Conservation (phyloP, 2,329 filamentous ascomycete genomes). For the Fusarium nelsonii region DNA sequence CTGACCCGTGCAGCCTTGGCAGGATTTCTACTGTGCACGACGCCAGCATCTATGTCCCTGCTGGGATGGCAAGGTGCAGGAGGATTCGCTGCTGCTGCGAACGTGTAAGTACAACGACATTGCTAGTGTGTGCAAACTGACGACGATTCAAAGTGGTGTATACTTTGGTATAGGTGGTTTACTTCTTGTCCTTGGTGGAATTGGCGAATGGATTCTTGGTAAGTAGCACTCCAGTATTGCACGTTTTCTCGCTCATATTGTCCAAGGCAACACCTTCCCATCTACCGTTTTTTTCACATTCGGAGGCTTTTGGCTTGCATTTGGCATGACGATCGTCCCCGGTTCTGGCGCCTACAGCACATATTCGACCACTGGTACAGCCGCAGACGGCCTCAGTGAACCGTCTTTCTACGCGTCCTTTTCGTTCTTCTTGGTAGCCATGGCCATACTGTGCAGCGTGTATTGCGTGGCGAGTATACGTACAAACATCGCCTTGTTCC, state of each 20-base stretch:
- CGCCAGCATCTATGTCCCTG: slow-evolving; percentile 48
- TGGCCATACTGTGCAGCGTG: slow-evolving; percentile 70
- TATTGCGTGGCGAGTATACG: slow-evolving; percentile 73
- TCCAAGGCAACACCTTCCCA: slow-evolving; percentile 63
- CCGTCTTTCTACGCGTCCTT: slow-evolving; percentile 63
- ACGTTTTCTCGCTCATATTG: not conserved
- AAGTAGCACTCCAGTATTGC: not conserved
- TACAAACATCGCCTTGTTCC: slow-evolving; percentile 71
- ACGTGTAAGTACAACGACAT: slow-evolving; percentile 41
- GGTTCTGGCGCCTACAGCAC: slow-evolving; percentile 59
- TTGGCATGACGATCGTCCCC: slow-evolving; percentile 63
- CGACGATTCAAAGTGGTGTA: slow-evolving; percentile 42
- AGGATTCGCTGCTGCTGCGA: slow-evolving; percentile 48
- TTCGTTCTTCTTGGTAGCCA: slow-evolving; percentile 70
- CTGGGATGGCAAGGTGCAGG: slow-evolving; percentile 51
- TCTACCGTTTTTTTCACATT: slow-evolving; percentile 64
- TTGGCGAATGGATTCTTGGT: slow-evolving; percentile 64
- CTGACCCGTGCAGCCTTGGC: slow-evolving; percentile 41
- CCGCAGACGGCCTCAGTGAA: slow-evolving; percentile 55
- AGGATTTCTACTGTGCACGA: slow-evolving; percentile 50
- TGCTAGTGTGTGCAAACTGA: accelerated
- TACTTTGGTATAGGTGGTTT: slow-evolving; percentile 62
- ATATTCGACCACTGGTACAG: slow-evolving; percentile 50
- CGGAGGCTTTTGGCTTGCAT: slow-evolving; percentile 64
- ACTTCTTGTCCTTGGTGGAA: slow-evolving; percentile 59